These are phyloP conservation scores for Mrakia frigida DNA, from an alignment of 768 basidiomycete species.

Conservation along the genomic window DNA sequence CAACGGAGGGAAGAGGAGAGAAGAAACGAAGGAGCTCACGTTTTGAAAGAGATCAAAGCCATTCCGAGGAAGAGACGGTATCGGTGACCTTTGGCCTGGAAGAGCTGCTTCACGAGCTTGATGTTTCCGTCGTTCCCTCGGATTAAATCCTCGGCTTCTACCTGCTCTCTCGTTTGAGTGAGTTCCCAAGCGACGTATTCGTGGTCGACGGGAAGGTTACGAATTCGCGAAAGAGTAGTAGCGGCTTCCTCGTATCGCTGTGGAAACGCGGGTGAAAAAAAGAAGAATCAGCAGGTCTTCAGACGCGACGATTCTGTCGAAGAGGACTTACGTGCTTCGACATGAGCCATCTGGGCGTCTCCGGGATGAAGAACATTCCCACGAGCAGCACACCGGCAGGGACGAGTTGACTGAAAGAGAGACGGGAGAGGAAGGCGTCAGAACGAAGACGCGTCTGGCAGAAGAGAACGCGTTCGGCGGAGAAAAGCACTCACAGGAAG, in stretches of 20 bases:
- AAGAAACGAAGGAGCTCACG: neutral
- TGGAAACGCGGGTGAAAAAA: too few relatives aligned
- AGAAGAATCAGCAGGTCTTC: neutral
- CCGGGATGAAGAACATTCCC: conserved; percentile 24
- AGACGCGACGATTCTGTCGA: neutral
- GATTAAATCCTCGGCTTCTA: conserved; percentile 34
- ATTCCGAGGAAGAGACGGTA: conserved; percentile 23
- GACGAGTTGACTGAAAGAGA: conserved; percentile 8
- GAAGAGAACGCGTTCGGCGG: neutral
- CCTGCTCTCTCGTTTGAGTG: conserved; percentile 32
- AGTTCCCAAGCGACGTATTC: conserved; percentile 39
- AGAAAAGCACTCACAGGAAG: neutral
- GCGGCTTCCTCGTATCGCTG: conserved; percentile 37
- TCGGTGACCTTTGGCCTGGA: conserved; percentile 22
- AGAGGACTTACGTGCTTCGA: conserved; percentile 5
- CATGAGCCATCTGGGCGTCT: conserved; percentile 27
- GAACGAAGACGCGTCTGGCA: neutral
- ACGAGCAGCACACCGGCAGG: conserved; percentile 11
- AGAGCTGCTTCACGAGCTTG: conserved; percentile 28
- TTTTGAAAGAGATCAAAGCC: conserved; percentile 14
- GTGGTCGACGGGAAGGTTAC: conserved; percentile 41
- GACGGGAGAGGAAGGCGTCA: neutral
- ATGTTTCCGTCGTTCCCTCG: neutral
- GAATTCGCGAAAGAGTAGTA: conserved; percentile 40
- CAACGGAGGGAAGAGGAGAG: neutral